These are phyloP conservation scores for Ceratocystis cubensis DNA, from an alignment of 2,329 filamentous ascomycete genomes.

Conservation along the genomic window DNA sequence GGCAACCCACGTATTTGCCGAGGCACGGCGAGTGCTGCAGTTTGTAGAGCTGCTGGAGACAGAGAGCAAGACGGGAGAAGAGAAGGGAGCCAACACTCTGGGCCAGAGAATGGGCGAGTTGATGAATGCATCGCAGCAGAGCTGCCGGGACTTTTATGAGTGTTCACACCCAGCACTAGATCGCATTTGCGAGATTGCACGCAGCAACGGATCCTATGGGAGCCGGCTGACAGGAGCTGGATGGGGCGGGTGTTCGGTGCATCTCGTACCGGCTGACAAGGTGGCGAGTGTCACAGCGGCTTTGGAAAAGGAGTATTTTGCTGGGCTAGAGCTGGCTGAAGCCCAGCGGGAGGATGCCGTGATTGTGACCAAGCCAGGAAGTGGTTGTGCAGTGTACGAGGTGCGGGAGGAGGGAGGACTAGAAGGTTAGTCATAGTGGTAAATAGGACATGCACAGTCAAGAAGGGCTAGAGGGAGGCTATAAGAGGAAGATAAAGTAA, in stretches of 20 bases:
- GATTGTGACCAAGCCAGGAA: slow-evolving; percentile 77
- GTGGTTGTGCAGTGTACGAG: slow-evolving; percentile 39
- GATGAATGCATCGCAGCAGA: slow-evolving; percentile 81
- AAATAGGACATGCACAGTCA: not conserved
- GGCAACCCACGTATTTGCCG: slow-evolving; percentile 79
- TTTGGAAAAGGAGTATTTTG: slow-evolving; percentile 72
- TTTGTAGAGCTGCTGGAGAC: slow-evolving; percentile 66
- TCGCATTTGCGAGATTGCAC: slow-evolving; percentile 68
- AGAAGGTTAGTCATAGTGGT: not conserved
- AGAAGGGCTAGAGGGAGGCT: not conserved
- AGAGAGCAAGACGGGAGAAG: slow-evolving; percentile 23
- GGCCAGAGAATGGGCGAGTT: slow-evolving; percentile 63
- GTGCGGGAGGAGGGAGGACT: not conserved
- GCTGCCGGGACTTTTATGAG: slow-evolving; percentile 76
- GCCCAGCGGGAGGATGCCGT: slow-evolving; percentile 64
- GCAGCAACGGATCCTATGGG: slow-evolving; percentile 67
- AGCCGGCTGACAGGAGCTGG: slow-evolving; percentile 83
- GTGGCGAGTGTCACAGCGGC: slow-evolving; percentile 65
- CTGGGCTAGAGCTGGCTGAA: slow-evolving; percentile 38
- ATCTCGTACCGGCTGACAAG: slow-evolving; percentile 74
- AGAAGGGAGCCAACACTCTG: not conserved
- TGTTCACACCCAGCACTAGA: slow-evolving; percentile 92
- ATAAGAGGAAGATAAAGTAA: not conserved
- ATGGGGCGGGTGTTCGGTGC: slow-evolving; percentile 93
- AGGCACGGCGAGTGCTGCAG: slow-evolving; percentile 71